Base-by-base conservation (phyloP, 116 monocot species). In the Cymodocea nodosa region DNA sequence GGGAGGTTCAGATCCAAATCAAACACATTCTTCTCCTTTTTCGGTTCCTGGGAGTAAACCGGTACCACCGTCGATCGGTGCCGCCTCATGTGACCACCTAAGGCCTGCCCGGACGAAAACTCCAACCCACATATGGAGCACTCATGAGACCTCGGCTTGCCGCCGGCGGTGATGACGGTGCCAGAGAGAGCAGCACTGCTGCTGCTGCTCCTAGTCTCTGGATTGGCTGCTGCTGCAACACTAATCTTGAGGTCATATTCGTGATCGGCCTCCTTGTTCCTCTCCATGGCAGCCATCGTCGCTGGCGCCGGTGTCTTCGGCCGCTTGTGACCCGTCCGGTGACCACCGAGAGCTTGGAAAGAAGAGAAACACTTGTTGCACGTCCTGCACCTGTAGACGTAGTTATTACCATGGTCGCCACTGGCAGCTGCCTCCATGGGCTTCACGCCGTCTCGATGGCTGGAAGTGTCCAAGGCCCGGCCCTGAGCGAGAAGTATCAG, bases 271-370 rank as follows among this genome's bases (percentile, higher is more conserved):
- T 6, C 8, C n/a, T 59, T 70, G n/a, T 24, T 59, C 24, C 14
- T 49, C 52, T 53, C 51, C 24, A 23, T 51, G 50, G 22, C 30
- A 1, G 35, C 16, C 51, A 65, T 37, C 18, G 62, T 23, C 20
- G 56, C 30, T 30, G 30, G 30, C 30, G 30, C 30, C 40, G 16
- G 36, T 18, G 55, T 34, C 73, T 79, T 87, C 1, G 80, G 81
- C 59, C 73, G 83, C 73, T 88, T 92, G 67, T 88, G 87, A 68
- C 92, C 87, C 23, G 92, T 76, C 13, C 92, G 75, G 72, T 92
- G 92, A 6, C 92, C 92, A 37, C 92, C 92, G 14, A 88, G 83
- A 5, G 92, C 92, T 62, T 92, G 92, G 63, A 88, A 88, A 0
- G 92, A 84, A 2, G 80, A 69, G 77, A 92, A 92, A 71, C 82